phyloP scores from a whole-genome alignment of 2,329 filamentous ascomycete genomes.

The Myriosclerotinia duriaeana region DNA sequence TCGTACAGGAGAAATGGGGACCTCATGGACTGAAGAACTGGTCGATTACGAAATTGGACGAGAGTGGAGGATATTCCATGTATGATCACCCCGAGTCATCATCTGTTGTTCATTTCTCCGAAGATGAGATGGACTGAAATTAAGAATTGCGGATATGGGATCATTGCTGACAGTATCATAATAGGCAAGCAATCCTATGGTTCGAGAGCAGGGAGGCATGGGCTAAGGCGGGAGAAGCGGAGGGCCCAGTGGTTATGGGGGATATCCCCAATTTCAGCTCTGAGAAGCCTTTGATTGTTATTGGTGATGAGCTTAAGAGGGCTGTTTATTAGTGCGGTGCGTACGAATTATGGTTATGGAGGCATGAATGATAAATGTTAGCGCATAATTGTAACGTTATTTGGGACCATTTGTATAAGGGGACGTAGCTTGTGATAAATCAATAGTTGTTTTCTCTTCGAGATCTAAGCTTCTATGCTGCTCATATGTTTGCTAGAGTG shows the following conservation, averaged over 20 bases:
- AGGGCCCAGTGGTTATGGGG: neutral
- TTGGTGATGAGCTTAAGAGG: neutral
- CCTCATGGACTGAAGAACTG: constrained; percentile 8
- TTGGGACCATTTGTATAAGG: neutral
- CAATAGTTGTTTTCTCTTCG: neutral
- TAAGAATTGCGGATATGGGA: neutral
- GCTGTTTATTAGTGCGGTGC: neutral
- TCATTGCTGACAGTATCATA: neutral
- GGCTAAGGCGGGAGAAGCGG: neutral
- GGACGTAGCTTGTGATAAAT: neutral
- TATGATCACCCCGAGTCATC: neutral
- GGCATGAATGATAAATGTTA: neutral
- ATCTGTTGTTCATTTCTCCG: neutral
- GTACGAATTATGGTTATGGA: too few species aligned
- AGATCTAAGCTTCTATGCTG: neutral
- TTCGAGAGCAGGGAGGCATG: constrained; percentile 10
- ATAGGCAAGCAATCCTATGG: constrained; percentile 7
- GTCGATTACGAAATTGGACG: neutral
- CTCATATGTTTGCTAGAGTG: neutral
- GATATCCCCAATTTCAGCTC: constrained; percentile 18
- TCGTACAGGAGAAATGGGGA: constrained; percentile 17
- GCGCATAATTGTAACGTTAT: neutral
- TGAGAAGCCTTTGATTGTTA: constrained; percentile 1
- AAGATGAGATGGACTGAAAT: neutral
- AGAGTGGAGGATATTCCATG: neutral